A percentile compares a stretch with the other conserved stretches of the same genome.
phyloP scores from a whole-genome alignment of 345 rosid genomes.

The Euphorbia peplus region DNA sequence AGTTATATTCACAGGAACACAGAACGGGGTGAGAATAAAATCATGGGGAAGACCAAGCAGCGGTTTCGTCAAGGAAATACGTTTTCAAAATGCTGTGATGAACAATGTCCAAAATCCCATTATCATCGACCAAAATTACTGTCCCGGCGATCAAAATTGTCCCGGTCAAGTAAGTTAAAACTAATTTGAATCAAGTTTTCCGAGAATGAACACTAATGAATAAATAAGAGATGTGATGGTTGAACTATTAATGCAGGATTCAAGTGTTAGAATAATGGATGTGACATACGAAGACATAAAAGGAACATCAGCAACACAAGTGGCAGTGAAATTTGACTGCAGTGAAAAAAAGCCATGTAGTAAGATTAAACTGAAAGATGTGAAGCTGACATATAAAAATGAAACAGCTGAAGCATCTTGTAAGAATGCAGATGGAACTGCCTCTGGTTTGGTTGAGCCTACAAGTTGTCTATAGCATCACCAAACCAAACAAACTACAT shows the following conservation, averaged over 20 bases:
- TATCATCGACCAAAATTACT: conserved; percentile 17
- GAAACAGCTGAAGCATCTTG: conserved; percentile 18
- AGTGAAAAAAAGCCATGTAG: conserved; percentile 14
- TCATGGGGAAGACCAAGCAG: conserved; percentile 15
- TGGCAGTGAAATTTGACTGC: conserved; percentile 21
- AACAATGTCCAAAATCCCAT: conserved; percentile 19
- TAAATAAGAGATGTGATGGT: neutral
- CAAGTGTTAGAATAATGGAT: conserved; percentile 10
- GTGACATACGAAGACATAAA: conserved; percentile 14
- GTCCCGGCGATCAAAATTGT: conserved; percentile 6
- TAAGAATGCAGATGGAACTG: conserved; percentile 15
- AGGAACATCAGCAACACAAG: conserved; percentile 21
- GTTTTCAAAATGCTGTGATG: conserved; percentile 12
- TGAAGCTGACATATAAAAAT: conserved; percentile 17
- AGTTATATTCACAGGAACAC: conserved; percentile 7
- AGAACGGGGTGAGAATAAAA: conserved; percentile 12
- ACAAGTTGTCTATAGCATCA: conserved; percentile 6
- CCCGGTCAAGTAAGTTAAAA: conserved; percentile 9
- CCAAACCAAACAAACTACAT: too few relatives aligned
- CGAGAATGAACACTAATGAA: neutral
- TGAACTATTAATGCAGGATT: neutral
- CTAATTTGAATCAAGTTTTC: neutral
- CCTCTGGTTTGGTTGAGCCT: conserved; percentile 20
- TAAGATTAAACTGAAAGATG: conserved; percentile 12
- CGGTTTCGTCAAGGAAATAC: neutral